Base-by-base conservation (phyloP, 108 stramenopile species). In the Chaetoceros tenuissimus region DNA sequence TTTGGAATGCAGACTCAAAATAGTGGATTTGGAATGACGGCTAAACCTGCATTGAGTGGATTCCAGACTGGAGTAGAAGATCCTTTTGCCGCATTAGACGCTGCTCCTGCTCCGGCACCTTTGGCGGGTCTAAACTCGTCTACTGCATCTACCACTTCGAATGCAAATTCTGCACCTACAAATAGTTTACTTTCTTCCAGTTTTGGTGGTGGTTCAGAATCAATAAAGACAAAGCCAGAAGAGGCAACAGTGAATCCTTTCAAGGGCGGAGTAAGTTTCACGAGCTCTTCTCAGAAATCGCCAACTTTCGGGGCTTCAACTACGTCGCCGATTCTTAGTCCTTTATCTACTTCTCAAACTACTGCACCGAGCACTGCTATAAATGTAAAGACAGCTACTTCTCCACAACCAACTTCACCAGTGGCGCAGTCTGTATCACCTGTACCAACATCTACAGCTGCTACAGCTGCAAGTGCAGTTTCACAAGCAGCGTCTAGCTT, bases 1-100 rank as follows among this genome's bases (percentile, higher is more conserved):
- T 0, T 23, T 27, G 19, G 10, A 26, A 45, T 24, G 3, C 31
- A 3, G 44, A 25, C 20, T 29, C 43, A 31, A 34, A 29, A 49
- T 22, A 48, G 20, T 30, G 21, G 21, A 18, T 13, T n/a, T n/a
- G n/a, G n/a, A n/a, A n/a, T n/a, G n/a, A n/a, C n/a, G 31, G 50
- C 20, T 8, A 51, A 49, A 2, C 59, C 24, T 2, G 20, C 20
- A 50, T 31, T 28, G 43, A 59, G 56, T 51, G 78, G 68, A 65
- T 59, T 70, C 58, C 58, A 64, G 53, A 48, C 62, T 30, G 75
- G 77, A 43, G 70, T 58, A 17, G 75, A 62, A 34, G 90, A 92
- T 74, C 90, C 90, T 17, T 92, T 92, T 75, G 90, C 90, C 46
- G 86, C 72, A 24, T 67, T 92, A 63, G 73, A 79, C 24, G 64